Conservation (phyloP, 2,329 filamentous ascomycete species). For the Cryphonectria japonica region DNA sequence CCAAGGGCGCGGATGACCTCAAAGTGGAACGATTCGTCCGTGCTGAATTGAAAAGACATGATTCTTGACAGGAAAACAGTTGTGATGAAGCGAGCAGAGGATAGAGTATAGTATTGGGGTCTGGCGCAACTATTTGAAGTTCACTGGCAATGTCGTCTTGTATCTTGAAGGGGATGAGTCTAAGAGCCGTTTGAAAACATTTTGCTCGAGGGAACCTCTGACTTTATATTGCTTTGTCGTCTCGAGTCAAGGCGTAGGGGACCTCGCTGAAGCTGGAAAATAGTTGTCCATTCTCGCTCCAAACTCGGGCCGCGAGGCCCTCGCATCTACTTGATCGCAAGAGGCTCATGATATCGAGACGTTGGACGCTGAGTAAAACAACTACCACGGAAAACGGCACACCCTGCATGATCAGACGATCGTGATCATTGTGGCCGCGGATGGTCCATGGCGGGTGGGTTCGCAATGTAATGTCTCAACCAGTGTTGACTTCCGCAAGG, state of each 20-base stretch:
- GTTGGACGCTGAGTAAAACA: not conserved
- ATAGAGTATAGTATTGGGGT: not conserved
- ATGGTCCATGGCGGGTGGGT: not conserved
- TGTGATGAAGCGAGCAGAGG: not conserved
- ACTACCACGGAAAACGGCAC: not conserved
- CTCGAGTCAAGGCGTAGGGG: not conserved
- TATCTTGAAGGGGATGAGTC: not conserved
- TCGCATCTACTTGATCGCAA: not conserved
- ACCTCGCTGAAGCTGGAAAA: not conserved
- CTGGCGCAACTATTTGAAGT: not conserved
- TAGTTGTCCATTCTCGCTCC: not conserved
- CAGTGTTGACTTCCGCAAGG: not conserved
- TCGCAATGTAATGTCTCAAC: not conserved
- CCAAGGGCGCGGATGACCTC: conserved; percentile 5
- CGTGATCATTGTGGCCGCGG: not conserved
- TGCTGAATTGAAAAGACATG: conserved; percentile 12
- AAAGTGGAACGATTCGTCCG: not conserved
- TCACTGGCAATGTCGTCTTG: not conserved
- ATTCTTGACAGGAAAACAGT: too few species aligned
- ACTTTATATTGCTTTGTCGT: not conserved
- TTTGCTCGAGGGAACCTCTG: not conserved
- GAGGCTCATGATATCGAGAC: not conserved
- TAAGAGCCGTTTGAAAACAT: not conserved
- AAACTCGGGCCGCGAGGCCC: not conserved
- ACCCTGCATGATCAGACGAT: not conserved